Conservation (phyloP, 768 basidiomycete genomes). For the Rhodotorula babjevae region DNA sequence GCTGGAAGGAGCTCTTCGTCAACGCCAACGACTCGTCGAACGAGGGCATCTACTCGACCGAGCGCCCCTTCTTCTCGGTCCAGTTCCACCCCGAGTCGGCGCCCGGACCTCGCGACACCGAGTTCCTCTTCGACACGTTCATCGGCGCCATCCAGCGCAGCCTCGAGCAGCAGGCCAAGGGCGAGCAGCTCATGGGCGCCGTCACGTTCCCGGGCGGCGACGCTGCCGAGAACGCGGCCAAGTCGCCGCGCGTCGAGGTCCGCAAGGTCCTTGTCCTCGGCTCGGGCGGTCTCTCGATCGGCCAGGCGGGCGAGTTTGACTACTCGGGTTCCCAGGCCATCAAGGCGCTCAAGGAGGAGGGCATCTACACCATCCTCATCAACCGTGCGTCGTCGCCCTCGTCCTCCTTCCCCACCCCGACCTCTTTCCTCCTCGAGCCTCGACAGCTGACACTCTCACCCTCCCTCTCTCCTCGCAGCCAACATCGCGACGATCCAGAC, state of each 20-base stretch:
- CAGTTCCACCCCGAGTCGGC: constrained; percentile 99
- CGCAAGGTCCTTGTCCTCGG: constrained; percentile 94
- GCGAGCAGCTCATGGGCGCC: constrained; percentile 43
- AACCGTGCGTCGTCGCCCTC: constrained; percentile 54
- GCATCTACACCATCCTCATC: constrained; percentile 96
- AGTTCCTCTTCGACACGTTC: constrained; percentile 98
- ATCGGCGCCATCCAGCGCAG: constrained; percentile 70
- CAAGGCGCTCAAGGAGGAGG: constrained; percentile 97
- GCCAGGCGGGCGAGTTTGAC: constrained; percentile 98
- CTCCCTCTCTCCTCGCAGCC: constrained; percentile 45
- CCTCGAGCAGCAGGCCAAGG: constrained; percentile 53
- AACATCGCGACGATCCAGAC: constrained; percentile 83
- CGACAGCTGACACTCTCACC: background rate
- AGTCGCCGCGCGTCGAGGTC: constrained; percentile 61
- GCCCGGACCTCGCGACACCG: constrained; percentile 94
- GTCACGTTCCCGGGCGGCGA: constrained; percentile 52
- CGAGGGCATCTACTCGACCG: constrained; percentile 90
- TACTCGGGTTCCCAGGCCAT: constrained; percentile 99
- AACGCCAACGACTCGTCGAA: constrained; percentile 98
- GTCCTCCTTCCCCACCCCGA: too few species aligned
- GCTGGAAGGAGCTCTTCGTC: constrained; percentile 89
- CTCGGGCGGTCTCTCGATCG: constrained; percentile 94
- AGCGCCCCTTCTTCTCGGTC: constrained; percentile 94
- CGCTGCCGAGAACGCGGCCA: constrained; percentile 74
- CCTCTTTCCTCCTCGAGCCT: too few species aligned